Evolutionary conservation across 257 asterid genomes (phyloP), one percentile per base, ranked within the genome.

Genomic region (Scutellaria barbata): DNA sequence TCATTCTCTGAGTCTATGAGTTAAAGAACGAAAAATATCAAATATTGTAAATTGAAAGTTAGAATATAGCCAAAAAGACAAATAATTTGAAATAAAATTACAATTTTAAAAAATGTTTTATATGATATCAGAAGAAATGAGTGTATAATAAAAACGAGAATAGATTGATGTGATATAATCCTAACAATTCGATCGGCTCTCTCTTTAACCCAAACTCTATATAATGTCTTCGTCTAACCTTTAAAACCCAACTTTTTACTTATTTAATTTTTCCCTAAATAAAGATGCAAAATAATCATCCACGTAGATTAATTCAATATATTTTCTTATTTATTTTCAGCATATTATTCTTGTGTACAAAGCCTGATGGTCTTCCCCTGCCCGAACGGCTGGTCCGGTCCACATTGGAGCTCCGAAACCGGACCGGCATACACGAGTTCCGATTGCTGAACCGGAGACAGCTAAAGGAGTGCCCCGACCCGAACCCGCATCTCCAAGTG

Each of bases 391-490:
- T 81, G 68, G 54, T 9, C 71, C 80, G 64, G 7, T 62, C 83
- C 39, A 47, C 77, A 9, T 11, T 52, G 47, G 82, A 76, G 68
- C 82, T 76, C 73, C 83, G 68, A 0, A 87, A 87, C 73, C 84
- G 84, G 77, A 91, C 96, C 0, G 88, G 83, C 4, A 83, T 91
- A 71, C 83, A 92, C 9, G 95, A 84, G 0, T 88, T 92, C 46
- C 92, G 95, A 16, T 45, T 87, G 0, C 40, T 92, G 46, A 92
- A 92, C 62, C 58, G 98, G 74, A 78, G 87, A 51, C 4, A n/a
- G 0, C 2, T 81, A 60, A 0, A 5, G 0, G 11, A 51, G 3
- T 92, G 98, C 74, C 81, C 81, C 42, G 82, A 80, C 73, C 71
- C 81, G 7, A 83, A 79, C 83, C 94, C 90, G 43, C 80, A 78